A percentile compares a stretch with the other conserved stretches of the same genome.
Evolutionary conservation across 2,329 filamentous ascomycete species (phyloP).

Genomic region (Aschersonia sp.): DNA sequence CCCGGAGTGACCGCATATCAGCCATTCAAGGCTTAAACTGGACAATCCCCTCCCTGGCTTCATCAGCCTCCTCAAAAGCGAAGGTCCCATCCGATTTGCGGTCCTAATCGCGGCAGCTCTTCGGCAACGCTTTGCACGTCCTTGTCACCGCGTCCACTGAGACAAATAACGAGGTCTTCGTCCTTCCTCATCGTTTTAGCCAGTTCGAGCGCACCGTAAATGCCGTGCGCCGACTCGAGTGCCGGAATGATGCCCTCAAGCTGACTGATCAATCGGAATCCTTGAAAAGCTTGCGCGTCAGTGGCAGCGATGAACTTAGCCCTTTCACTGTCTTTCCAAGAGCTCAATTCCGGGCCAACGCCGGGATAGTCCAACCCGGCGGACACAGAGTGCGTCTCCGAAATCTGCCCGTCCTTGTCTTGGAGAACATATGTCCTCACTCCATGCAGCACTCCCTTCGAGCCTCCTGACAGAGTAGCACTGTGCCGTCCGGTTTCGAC

Average conservation of each 20-base stretch:
- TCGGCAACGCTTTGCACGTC: slow-evolving; percentile 97
- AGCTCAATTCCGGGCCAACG: slow-evolving; percentile 81
- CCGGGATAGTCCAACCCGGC: slow-evolving; percentile 95
- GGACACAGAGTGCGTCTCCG: slow-evolving; percentile 90
- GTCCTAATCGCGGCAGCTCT: slow-evolving; percentile 75
- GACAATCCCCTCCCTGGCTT: not conserved
- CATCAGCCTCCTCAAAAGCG: slow-evolving; percentile 32
- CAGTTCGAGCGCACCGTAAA: slow-evolving; percentile 77
- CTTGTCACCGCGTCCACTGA: slow-evolving; percentile 92
- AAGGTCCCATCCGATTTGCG: slow-evolving; percentile 66
- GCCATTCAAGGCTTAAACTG: too few relatives aligned
- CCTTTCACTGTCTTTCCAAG: slow-evolving; percentile 81
- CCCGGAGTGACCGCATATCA: too few relatives aligned
- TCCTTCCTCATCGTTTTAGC: slow-evolving; percentile 86
- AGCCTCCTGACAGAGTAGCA: slow-evolving; percentile 73
- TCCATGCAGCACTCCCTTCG: slow-evolving; percentile 87
- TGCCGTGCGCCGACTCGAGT: slow-evolving; percentile 82
- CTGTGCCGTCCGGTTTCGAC: slow-evolving; percentile 74
- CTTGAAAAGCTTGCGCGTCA: slow-evolving; percentile 76
- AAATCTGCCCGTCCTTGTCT: slow-evolving; percentile 82
- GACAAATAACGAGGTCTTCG: slow-evolving; percentile 82
- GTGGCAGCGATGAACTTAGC: slow-evolving; percentile 86
- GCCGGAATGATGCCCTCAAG: slow-evolving; percentile 95
- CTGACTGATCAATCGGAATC: slow-evolving; percentile 73
- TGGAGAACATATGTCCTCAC: slow-evolving; percentile 94